These are phyloP conservation scores for Boletus vinaceobasis DNA, from an alignment of 768 basidiomycete species.

Conservation along the genomic window DNA sequence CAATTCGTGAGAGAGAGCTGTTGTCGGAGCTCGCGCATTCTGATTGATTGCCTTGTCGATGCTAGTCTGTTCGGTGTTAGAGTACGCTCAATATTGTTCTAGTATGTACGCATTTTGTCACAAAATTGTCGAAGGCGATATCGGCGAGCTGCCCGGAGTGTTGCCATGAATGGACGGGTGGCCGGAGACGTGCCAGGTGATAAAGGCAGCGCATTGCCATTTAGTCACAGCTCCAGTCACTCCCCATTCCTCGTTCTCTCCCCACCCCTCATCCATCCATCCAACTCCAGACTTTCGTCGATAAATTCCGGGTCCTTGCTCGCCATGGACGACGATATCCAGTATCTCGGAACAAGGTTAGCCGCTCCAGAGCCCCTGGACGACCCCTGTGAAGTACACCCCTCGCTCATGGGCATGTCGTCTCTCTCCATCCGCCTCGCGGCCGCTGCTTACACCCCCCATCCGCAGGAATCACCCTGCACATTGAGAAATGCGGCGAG, in stretches of 20 bases:
- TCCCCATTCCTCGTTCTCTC: conserved; percentile 13
- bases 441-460: conserved; percentile 8
- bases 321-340: conserved; percentile 57
- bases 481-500: conserved; percentile 51
- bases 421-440: conserved; percentile 8
- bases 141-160: conserved; percentile 14
- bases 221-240: conserved; percentile 28
- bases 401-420: conserved; percentile 44
- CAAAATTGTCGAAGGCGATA: background rate
- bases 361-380: conserved; percentile 29
- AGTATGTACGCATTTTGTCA: conserved; percentile 18
- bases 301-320: background rate
- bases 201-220: conserved; percentile 33
- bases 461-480: conserved; percentile 53
- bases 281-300: background rate
- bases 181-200: conserved; percentile 24
- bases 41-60: background rate
- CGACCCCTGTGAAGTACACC: conserved; percentile 24
- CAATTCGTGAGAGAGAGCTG: conserved; percentile 22
- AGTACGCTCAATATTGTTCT: conserved; percentile 19
- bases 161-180: conserved; percentile 25
- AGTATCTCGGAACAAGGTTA: conserved; percentile 50
- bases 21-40: background rate
- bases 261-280: conserved; percentile 5
- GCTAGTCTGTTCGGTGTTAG: conserved; percentile 15